A percentile compares a stretch with the other conserved stretches of the same genome.
Conservation (phyloP, 2,329 filamentous ascomycete genomes). For the Rutstroemia sp. region DNA sequence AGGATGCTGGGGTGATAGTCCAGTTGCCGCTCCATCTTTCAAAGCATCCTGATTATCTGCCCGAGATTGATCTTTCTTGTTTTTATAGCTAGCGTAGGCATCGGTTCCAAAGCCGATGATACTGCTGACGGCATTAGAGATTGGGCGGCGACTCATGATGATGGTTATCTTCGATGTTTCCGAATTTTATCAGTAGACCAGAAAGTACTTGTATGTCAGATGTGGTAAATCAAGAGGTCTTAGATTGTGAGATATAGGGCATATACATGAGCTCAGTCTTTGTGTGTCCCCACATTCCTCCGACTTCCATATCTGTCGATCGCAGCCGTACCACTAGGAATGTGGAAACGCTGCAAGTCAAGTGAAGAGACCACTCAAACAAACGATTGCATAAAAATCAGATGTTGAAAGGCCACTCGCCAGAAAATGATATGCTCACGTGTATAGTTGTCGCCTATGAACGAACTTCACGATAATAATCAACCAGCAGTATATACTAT, state of each 20-base stretch:
- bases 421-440: too few relatives aligned
- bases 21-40: background rate
- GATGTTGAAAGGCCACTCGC: too few relatives aligned
- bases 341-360: background rate
- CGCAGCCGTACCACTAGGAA: background rate
- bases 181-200: background rate
- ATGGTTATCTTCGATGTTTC: background rate
- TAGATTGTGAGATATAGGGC: background rate
- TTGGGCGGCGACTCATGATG: background rate
- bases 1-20: background rate
- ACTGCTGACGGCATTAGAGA: background rate
- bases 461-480: too few relatives aligned
- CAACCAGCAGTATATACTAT: too few relatives aligned
- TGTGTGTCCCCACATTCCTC: slow-evolving; percentile 5
- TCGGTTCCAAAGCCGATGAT: background rate
- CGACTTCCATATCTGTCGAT: background rate
- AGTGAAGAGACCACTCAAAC: too few relatives aligned
- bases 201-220: background rate
- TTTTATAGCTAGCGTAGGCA: background rate
- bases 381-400: too few relatives aligned
- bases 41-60: background rate
- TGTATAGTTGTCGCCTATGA: too few relatives aligned
- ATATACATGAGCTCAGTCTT: background rate
- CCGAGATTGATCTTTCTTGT: background rate
- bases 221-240: background rate